phyloP scores from a whole-genome alignment of 2,329 filamentous ascomycete species.

The Hirsutella minnesotensis region DNA sequence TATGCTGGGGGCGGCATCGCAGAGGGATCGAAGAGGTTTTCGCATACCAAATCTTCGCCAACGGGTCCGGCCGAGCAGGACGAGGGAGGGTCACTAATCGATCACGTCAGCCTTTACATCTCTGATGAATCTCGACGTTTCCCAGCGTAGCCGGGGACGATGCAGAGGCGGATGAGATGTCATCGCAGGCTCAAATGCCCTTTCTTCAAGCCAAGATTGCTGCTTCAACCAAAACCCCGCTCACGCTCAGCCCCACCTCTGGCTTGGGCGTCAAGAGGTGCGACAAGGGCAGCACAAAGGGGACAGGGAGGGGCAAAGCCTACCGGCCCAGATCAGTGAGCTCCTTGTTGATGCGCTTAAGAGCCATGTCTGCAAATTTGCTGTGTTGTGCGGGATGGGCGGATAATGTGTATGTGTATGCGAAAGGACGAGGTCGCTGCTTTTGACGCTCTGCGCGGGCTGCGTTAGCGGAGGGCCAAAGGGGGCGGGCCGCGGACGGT shows the following conservation, averaged over 20 bases:
- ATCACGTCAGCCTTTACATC: conserved; percentile 10
- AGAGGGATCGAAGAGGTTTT: conserved; percentile 9
- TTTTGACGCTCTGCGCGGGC: conserved; percentile 13
- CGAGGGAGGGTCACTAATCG: conserved; percentile 83
- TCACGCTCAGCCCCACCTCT: conserved; percentile 25
- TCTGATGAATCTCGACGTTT: too few relatives aligned
- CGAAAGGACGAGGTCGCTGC: conserved; percentile 7
- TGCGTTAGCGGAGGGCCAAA: conserved; percentile 13
- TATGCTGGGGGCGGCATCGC: neutral
- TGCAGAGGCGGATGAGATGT: neutral
- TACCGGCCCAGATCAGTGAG: conserved; percentile 84
- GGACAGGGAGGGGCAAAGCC: conserved; percentile 16
- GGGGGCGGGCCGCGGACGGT: neutral
- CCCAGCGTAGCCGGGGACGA: too few relatives aligned
- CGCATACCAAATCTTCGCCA: conserved; percentile 91
- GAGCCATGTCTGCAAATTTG: conserved; percentile 51
- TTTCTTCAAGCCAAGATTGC: too few relatives aligned
- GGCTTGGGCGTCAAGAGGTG: conserved; percentile 16
- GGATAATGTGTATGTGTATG: neutral
- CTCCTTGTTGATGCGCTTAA: conserved; percentile 94
- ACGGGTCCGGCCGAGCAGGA: conserved; percentile 96
- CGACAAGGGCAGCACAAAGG: conserved; percentile 6
- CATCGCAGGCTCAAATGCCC: conserved; percentile 5
- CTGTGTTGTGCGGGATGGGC: conserved; percentile 6
- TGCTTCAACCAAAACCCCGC: conserved; percentile 18